A percentile compares a stretch with the other conserved stretches of the same genome.
phyloP scores from a whole-genome alignment of 2,329 filamentous ascomycete genomes.

The Fusarium sublunatum region DNA sequence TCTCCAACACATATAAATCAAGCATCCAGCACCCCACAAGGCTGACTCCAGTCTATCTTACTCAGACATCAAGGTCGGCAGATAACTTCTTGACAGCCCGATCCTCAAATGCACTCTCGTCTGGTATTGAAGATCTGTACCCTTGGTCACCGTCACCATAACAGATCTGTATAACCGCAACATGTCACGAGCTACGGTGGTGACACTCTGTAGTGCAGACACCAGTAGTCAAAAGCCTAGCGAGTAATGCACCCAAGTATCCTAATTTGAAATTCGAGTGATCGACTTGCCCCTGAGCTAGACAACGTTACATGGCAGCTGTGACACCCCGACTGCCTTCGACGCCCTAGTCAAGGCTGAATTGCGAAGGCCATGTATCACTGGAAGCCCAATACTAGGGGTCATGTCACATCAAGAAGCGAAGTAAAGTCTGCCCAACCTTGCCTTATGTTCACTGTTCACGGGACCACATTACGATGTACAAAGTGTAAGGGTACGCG shows the following conservation, averaged over 20 bases:
- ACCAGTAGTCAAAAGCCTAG: not conserved
- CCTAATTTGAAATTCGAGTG: not conserved
- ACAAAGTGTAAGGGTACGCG: not conserved
- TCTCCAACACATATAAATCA: not conserved
- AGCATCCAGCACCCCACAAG: not conserved
- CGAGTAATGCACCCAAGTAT: not conserved
- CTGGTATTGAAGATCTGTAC: too few species aligned
- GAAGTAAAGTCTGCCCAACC: not conserved
- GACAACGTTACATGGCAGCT: not conserved
- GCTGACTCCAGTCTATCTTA: not conserved
- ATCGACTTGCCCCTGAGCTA: conserved; percentile 4
- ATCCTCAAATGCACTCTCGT: too few species aligned
- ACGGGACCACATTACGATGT: not conserved
- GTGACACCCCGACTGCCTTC: not conserved
- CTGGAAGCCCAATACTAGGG: not conserved
- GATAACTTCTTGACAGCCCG: too few species aligned
- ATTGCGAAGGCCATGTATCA: conserved; percentile 1
- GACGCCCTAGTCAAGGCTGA: conserved; percentile 4
- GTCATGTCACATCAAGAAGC: not conserved
- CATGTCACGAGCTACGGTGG: too few species aligned
- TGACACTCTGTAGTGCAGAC: too few species aligned
- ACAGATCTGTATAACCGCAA: too few species aligned
- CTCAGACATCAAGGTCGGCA: too few species aligned
- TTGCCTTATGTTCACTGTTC: not conserved
- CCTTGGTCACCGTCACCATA: too few species aligned